Evolutionary conservation across 805 yeast genomes (phyloP).

Genomic region (Kluyveromyces nonfermentans): DNA sequence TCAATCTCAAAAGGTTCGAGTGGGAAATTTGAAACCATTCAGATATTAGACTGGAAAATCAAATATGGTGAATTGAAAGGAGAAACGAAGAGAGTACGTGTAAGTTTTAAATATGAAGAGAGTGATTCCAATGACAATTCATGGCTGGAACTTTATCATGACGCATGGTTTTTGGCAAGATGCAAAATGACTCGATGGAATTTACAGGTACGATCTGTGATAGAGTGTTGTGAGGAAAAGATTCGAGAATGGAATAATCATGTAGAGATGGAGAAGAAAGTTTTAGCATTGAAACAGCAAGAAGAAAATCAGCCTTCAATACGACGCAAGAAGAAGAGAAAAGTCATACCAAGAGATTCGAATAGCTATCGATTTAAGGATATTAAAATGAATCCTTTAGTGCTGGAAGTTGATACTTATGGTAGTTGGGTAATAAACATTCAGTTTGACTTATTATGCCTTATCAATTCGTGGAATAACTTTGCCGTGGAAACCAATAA

Average conservation of each 20-base stretch:
- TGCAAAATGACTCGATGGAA: conserved; percentile 1
- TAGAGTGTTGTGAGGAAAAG: conserved; percentile 2
- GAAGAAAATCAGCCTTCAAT: not conserved
- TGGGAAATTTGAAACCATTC: not conserved
- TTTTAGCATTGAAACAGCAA: not conserved
- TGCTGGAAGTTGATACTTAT: not conserved
- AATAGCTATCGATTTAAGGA: not conserved
- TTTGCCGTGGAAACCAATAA: conserved; percentile 17
- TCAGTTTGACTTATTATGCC: conserved; percentile 5
- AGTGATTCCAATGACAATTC: not conserved
- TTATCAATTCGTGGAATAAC: conserved; percentile 15
- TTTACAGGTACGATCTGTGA: not conserved
- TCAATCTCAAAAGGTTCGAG: not conserved
- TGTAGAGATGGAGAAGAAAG: not conserved
- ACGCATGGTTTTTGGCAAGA: not conserved
- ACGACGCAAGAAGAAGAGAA: not conserved
- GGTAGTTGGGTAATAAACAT: conserved; percentile 8
- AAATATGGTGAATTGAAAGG: not conserved
- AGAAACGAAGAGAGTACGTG: not conserved
- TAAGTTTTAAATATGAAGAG: not conserved
- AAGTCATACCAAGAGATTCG: not conserved
- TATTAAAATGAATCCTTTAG: not conserved
- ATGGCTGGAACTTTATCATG: not conserved
- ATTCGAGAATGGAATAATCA: not conserved
- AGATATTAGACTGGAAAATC: conserved; percentile 1